Evolutionary conservation across 164 flowering plant species (phyloP), one percentile per base, ranked within the genome.

Genomic region (Houttuynia cordata): DNA sequence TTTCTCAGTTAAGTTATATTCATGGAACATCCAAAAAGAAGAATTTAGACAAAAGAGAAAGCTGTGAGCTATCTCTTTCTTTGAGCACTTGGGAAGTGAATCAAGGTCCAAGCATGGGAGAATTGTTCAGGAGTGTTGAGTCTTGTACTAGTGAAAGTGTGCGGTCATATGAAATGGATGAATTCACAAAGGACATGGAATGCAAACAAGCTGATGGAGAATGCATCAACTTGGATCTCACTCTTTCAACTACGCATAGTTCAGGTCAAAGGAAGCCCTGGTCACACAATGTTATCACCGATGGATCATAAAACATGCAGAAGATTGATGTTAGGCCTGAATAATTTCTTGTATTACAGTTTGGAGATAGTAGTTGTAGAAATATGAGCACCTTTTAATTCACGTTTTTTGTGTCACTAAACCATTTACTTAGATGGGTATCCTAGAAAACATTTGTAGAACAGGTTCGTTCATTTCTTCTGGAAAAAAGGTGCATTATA

Each of bases 21-120:
- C 14, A 10, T 23, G 37, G 57, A 24, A 24, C 24, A 54, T 23
- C 37, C 34, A 54, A 54, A 34, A 54, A 22, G 57, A 54, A 15
- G 30, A 23, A 18, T 6, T 0, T 17, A 54, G 57, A 21, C 49
- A 12, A 0, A 45, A 45, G 49, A 2, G 30, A 54, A 10, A 54
- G 57, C 50, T 55, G 62, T 53, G 73, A 70, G 50, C 71, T 65
- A 45, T 68, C 75, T 49, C 40, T 66, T 18, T 73, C 68, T n/a
- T 57, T 57, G 4, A 22, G 59, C 39, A 39, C 65, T 22, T 24
- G 64, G 24, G 39, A 68, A 24, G 40, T 53, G 34, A 30, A 17
- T 56, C 53, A 24, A 23, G 47, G 67, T 25, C 55, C 45, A 61
- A 58, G 53, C 41, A 64, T 60, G 30, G n/a, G 24, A 37, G 61